phyloP scores from a whole-genome alignment of 805 yeast genomes.

The Isabelozyma gotoi region DNA sequence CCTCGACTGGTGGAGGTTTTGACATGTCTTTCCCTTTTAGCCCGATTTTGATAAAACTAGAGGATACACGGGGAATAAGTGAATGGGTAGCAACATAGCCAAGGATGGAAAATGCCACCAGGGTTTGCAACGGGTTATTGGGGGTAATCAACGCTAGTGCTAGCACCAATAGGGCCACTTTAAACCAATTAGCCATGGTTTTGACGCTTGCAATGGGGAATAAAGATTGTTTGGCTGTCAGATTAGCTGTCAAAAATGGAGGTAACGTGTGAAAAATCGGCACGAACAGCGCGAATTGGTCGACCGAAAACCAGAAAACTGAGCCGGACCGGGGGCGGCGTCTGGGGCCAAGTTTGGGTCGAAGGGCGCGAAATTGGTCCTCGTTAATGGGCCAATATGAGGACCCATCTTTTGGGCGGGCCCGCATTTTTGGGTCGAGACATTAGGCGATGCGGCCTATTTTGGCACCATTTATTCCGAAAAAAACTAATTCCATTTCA shows the following conservation, averaged over 20 bases:
- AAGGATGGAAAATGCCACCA: slow-evolving; percentile 63
- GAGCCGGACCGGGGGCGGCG: no score
- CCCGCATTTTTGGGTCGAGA: no score
- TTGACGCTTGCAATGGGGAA: no score
- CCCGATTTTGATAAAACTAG: slow-evolving; percentile 72
- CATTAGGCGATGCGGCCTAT: no score
- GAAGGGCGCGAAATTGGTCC: no score
- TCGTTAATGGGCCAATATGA: no score
- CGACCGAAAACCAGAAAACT: no score
- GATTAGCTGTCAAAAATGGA: not conserved
- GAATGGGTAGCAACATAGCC: slow-evolving; percentile 62
- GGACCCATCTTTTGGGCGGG: no score
- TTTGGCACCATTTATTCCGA: no score
- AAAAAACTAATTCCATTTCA: not conserved
- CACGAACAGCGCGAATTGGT: no score
- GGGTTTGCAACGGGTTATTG: slow-evolving; percentile 53
- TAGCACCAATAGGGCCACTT: slow-evolving; percentile 9
- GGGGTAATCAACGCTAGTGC: slow-evolving; percentile 27
- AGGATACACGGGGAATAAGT: slow-evolving; percentile 68
- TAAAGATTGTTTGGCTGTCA: not conserved
- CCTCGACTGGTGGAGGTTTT: slow-evolving; percentile 62
- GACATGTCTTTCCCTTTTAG: slow-evolving; percentile 83
- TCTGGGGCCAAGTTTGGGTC: no score
- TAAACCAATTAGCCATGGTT: not conserved
- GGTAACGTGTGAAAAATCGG: no score